phyloP scores from a whole-genome alignment of 2,329 filamentous ascomycete genomes.

The Talaromyces sp. region DNA sequence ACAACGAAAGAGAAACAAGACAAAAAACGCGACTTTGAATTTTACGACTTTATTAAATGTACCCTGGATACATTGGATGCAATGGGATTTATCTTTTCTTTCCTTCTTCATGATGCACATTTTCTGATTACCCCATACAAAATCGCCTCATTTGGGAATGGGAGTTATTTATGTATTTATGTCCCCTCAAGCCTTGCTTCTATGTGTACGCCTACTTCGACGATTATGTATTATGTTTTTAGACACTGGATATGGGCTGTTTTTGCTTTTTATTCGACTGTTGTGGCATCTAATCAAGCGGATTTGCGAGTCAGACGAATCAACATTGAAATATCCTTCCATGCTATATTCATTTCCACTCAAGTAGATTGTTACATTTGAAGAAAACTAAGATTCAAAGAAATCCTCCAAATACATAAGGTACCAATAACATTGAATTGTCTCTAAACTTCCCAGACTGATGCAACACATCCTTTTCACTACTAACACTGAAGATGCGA shows the following conservation, averaged over 20 bases:
- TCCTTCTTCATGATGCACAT: slow-evolving; percentile 4
- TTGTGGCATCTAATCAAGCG: background rate
- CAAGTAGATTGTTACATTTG: too few relatives aligned
- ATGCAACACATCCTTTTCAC: background rate
- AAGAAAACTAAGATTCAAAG: too few relatives aligned
- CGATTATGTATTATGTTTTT: slow-evolving; percentile 11
- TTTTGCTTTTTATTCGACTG: background rate
- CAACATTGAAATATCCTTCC: background rate
- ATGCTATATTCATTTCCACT: too few relatives aligned
- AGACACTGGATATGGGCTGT: slow-evolving; percentile 2
- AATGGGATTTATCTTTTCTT: background rate
- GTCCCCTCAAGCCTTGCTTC: background rate
- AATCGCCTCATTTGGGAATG: slow-evolving; percentile 1
- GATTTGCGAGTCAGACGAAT: background rate
- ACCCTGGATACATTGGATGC: background rate
- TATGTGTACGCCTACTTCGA: slow-evolving; percentile 8
- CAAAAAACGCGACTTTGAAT: background rate
- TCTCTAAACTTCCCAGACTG: background rate
- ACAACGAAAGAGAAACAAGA: background rate
- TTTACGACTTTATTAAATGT: background rate
- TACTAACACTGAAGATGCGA: background rate
- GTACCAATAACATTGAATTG: background rate
- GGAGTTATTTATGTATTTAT: slow-evolving; percentile 4
- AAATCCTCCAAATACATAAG: background rate
- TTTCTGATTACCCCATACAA: background rate